A percentile compares a stretch with the other conserved stretches of the same genome.
These are phyloP conservation scores for Ophiocordyceps sinensis DNA, from an alignment of 2,329 filamentous ascomycete genomes.

Conservation along the genomic window DNA sequence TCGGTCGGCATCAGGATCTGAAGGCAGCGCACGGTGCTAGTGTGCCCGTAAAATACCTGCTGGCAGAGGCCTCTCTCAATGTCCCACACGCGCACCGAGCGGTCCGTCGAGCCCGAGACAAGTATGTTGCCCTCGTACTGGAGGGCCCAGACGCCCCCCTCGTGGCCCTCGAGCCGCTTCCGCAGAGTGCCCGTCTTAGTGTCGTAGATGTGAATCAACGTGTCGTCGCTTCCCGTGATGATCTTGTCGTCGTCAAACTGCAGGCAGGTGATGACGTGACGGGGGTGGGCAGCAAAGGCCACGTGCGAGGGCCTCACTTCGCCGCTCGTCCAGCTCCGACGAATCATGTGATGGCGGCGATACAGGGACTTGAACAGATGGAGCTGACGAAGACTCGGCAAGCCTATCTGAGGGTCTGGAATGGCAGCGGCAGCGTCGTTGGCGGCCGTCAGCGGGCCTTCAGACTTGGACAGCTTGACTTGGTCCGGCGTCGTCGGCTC, in stretches of 20 bases:
- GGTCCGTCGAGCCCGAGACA: conserved; percentile 90
- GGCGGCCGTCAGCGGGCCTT: conserved; percentile 77
- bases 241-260: conserved; percentile 99
- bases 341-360: conserved; percentile 80
- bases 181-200: conserved; percentile 83
- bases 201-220: conserved; percentile 94
- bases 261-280: conserved; percentile 92
- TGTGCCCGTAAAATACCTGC: conserved; percentile 94
- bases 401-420: conserved; percentile 65
- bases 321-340: conserved; percentile 81
- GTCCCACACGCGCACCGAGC: conserved; percentile 98
- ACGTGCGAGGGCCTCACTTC: conserved; percentile 77
- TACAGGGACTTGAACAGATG: conserved; percentile 96
- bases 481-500: conserved; percentile 26
- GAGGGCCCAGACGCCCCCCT: conserved; percentile 93
- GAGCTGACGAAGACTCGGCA: conserved; percentile 65
- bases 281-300: conserved; percentile 89
- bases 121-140: conserved; percentile 93
- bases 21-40: conserved; percentile 88
- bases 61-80: conserved; percentile 86
- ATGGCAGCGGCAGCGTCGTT: conserved; percentile 72
- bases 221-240: conserved; percentile 92
- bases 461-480: conserved; percentile 42
- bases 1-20: conserved; percentile 84
- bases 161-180: conserved; percentile 78